Evolutionary conservation across 179 eudicot genomes (phyloP), one percentile per base, ranked within the genome.

Genomic region (Corrigiola litoralis): DNA sequence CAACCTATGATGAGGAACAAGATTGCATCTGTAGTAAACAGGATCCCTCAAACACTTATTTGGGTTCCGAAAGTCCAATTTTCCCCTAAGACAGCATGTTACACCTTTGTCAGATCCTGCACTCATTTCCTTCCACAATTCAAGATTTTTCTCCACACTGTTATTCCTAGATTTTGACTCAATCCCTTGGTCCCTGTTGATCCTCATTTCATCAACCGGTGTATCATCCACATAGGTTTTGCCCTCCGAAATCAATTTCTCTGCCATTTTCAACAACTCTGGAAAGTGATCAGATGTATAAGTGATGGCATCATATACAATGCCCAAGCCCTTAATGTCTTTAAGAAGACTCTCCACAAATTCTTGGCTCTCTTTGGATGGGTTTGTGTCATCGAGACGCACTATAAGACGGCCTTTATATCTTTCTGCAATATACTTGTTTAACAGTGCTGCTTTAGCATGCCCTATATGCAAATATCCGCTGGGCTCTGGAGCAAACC

Each of bases 401-500:
- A 91, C 52, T 63, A 85, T 88, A 24, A 91, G 61, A 52, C 75
- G 67, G 7, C 95, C 97, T 53, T 87, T 68, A 76, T 90, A 90
- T 61, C 79, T 77, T 37, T 86, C 80, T 58, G 92, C 92, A 80
- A 90, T 86, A 61, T 91, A 78, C 66, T 86, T 83, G 63, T 91
- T 91, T 59, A 88, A 66, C 24, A 91, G 61, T 4, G 87, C 96
- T 23, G 96, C 96, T 71, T 88, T 91, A 6, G 90, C 69, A 65
- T 88, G 97, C 18, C 94, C 97, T 44, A 91, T 88, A 66, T 88
- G 94, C 28, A 91, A 89, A 72, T 81, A 88, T 12, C 97, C 97
- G 73, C 95, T 88, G 38, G 94, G 96, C 72, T 91, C 96, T 3
- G 97, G 97, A 6, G 97, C 97, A 71, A 91, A 91, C 16, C 97